These are phyloP conservation scores for Blastomyces gilchristii DNA, from an alignment of 2,329 filamentous ascomycete genomes.

Conservation along the genomic window DNA sequence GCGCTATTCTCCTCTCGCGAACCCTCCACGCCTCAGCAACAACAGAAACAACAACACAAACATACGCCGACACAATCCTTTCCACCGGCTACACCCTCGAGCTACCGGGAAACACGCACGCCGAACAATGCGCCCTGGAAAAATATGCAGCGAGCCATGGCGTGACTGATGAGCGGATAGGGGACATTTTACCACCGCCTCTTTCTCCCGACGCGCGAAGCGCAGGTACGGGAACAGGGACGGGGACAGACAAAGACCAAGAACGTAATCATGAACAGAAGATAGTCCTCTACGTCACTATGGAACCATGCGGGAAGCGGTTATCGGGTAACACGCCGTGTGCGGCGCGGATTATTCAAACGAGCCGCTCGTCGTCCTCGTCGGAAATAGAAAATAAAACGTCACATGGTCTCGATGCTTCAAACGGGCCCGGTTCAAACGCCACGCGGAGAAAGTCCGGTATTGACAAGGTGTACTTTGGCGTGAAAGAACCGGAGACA, in stretches of 20 bases:
- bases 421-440: too few relatives aligned
- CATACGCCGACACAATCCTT: constrained; percentile 44
- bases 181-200: constrained; percentile 27
- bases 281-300: constrained; percentile 73
- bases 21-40: constrained; percentile 13
- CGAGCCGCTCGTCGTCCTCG: constrained; percentile 21
- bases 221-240: background rate
- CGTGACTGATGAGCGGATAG: constrained; percentile 27
- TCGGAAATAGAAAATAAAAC: background rate
- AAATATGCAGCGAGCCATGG: constrained; percentile 45
- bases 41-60: constrained; percentile 17
- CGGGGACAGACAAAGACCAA: background rate
- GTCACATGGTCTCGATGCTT: background rate
- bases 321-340: constrained; percentile 44
- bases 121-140: constrained; percentile 80
- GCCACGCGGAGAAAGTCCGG: constrained; percentile 23
- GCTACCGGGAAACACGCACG: constrained; percentile 85
- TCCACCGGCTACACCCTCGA: constrained; percentile 86
- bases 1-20: constrained; percentile 63
- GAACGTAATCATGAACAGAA: background rate
- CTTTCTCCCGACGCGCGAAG: background rate
- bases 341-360: constrained; percentile 62
- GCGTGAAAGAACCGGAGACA: constrained; percentile 77
- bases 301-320: constrained; percentile 49
- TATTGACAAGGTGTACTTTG: constrained; percentile 73